Conservation (phyloP, 305 asterid species). For the Fraxinus sp. region DNA sequence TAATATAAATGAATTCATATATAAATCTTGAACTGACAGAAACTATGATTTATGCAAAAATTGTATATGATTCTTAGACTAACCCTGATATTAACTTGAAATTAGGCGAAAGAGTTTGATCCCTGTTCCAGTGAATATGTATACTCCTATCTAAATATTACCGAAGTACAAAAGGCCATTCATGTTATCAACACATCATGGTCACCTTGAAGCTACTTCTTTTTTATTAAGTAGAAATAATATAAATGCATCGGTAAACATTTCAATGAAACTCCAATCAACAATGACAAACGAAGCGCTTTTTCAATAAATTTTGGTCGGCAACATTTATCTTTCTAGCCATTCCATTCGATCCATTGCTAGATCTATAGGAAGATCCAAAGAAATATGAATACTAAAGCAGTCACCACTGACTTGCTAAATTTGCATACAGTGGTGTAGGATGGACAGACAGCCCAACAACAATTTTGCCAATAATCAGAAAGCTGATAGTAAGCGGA, state of each 20-base stretch:
- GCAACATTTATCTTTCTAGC: not conserved
- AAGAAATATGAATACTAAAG: not conserved
- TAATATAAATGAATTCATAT: not conserved
- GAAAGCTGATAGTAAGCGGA: slow-evolving; percentile 30
- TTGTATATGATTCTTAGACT: not conserved
- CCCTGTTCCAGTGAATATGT: slow-evolving; percentile 37
- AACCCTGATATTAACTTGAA: not conserved
- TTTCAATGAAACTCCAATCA: not conserved
- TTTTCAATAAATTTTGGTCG: not conserved
- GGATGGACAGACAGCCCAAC: slow-evolving; percentile 35
- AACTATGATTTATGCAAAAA: not conserved
- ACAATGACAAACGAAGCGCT: not conserved
- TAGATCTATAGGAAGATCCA: not conserved
- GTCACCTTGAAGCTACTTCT: not conserved
- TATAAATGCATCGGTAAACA: not conserved
- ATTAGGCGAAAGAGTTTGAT: slow-evolving; percentile 19
- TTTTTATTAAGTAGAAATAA: not conserved
- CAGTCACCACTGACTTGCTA: not conserved
- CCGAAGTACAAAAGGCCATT: slow-evolving; percentile 29
- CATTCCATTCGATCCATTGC: not conserved
- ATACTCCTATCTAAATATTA: slow-evolving; percentile 26
- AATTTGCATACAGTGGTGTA: not conserved
- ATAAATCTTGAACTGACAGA: not conserved
- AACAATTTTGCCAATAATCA: slow-evolving; percentile 33
- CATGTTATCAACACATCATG: slow-evolving; percentile 20